These are phyloP conservation scores for Saprolegnia parasitica DNA, from an alignment of 352 stramenopile genomes.

Conservation along the genomic window DNA sequence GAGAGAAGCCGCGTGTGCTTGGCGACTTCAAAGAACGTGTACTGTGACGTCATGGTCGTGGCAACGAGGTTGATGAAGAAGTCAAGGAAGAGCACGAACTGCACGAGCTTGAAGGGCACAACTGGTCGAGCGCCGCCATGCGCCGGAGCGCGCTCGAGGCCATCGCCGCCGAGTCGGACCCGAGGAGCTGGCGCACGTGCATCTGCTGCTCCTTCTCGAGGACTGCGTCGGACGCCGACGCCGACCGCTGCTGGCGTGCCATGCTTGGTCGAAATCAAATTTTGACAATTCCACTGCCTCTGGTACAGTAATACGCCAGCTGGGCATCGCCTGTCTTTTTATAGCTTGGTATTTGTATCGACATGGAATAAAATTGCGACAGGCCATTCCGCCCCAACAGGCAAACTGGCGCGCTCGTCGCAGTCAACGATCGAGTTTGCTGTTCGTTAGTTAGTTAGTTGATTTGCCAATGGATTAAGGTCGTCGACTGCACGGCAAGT, in stretches of 20 bases:
- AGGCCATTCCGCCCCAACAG: no score
- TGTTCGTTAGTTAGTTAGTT: no score
- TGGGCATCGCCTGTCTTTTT: no score
- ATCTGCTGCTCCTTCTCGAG: not conserved
- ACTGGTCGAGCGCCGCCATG: not conserved
- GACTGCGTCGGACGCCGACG: not conserved
- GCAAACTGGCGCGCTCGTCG: no score
- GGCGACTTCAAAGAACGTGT: slow-evolving; percentile 58
- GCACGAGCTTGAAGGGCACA: slow-evolving; percentile 4
- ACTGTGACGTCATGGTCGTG: slow-evolving; percentile 65
- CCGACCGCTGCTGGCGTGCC: not conserved
- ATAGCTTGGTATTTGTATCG: no score
- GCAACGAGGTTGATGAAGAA: slow-evolving; percentile 79
- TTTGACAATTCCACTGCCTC: not conserved
- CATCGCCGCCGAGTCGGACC: not conserved
- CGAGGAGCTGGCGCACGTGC: not conserved
- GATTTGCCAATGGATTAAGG: no score
- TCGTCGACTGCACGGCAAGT: no score
- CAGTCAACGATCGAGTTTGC: no score
- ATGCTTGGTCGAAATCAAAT: not conserved
- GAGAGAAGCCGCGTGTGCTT: slow-evolving; percentile 71
- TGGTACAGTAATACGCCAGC: not conserved
- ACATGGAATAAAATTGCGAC: no score
- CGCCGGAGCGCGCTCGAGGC: not conserved
- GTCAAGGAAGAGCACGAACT: slow-evolving; percentile 58